Base-by-base conservation (phyloP, 495 filamentous ascomycete species). In the Viridothelium virens region DNA sequence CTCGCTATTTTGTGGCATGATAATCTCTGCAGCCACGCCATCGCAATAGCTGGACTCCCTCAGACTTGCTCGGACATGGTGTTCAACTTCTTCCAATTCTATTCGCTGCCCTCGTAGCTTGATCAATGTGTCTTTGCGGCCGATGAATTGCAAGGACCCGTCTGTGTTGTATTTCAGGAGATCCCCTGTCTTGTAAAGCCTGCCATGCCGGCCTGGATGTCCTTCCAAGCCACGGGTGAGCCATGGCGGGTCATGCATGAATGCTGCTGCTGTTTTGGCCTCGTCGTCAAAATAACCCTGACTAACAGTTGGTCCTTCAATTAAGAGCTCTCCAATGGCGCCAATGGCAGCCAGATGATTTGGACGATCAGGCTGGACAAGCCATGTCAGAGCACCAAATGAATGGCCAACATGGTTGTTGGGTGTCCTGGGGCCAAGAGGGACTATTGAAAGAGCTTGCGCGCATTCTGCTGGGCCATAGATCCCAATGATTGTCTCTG, bases 251-350 rank as follows among this genome's bases (percentile, higher is more conserved):
- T 69, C 44, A 4, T 63, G 63, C 6, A 79, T 67, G 67, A 79
- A 80, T 2, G 72, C 70, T 16, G 62, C 66, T 12, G 53, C 68
- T 1, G 76, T 79, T 63, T 73, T 75, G 56, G 69, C 68, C 1
- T 62, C 50, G 38, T 80, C 70, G 25, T 92, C 92, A 39, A 94
- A 79, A 69, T 97, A 97, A 0, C 92, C 92, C 68, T 88, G 91
- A 5, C 88, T 92, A 39, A 97, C 91, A 7, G 96, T 80, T 65
- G 86, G 88, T 0, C 92, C 92, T 3, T 88, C 89, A 41, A 96
- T 85, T 70, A 91, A 95, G 2, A 97, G 83, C 72, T 97, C 92
- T 31, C 92, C 92, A 46, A 93, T 80, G 9, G 84, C 87, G 5
- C 78, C 78, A 5, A 79, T 68, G 0, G 78, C 25, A 25, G 25